phyloP scores from a whole-genome alignment of 2,329 filamentous ascomycete genomes.

The Aureobasidium sp. region DNA sequence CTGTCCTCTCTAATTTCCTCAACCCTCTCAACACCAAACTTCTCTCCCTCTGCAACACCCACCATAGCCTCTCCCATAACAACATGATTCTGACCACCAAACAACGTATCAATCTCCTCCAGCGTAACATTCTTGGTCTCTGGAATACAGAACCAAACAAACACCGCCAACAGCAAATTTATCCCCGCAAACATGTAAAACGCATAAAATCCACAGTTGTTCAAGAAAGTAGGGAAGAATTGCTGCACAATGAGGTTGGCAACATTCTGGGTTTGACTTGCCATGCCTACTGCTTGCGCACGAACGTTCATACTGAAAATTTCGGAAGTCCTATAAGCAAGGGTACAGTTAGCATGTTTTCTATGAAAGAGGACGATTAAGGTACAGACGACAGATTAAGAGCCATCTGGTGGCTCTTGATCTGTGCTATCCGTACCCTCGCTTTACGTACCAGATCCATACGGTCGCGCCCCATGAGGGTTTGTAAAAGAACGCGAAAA shows the following conservation, averaged over 20 bases:
- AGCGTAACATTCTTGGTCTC: slow-evolving; percentile 39
- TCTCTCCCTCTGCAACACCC: slow-evolving; percentile 24
- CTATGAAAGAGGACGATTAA: no score
- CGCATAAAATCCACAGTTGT: slow-evolving; percentile 47
- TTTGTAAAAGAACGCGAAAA: slow-evolving; percentile 41
- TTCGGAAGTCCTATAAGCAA: slow-evolving; percentile 42
- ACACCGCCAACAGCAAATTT: slow-evolving; percentile 31
- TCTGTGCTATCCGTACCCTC: no score
- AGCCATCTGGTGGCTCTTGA: no score
- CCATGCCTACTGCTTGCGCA: slow-evolving; percentile 62
- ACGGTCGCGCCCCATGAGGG: slow-evolving; percentile 61
- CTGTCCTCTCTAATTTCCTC: slow-evolving; percentile 1
- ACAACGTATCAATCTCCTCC: slow-evolving; percentile 49
- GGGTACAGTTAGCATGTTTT: no score
- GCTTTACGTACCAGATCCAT: slow-evolving; percentile 49
- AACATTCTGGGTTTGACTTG: slow-evolving; percentile 47
- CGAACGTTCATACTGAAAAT: slow-evolving; percentile 66
- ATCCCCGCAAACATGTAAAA: slow-evolving; percentile 48
- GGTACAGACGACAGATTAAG: no score
- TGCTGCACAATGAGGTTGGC: slow-evolving; percentile 61
- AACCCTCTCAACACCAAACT: not conserved
- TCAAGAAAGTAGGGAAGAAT: slow-evolving; percentile 60
- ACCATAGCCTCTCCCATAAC: slow-evolving; percentile 44
- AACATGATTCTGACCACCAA: slow-evolving; percentile 47
- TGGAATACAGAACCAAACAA: slow-evolving; percentile 35